Conservation (phyloP, 345 rosid species). For the Ricinus communis region DNA sequence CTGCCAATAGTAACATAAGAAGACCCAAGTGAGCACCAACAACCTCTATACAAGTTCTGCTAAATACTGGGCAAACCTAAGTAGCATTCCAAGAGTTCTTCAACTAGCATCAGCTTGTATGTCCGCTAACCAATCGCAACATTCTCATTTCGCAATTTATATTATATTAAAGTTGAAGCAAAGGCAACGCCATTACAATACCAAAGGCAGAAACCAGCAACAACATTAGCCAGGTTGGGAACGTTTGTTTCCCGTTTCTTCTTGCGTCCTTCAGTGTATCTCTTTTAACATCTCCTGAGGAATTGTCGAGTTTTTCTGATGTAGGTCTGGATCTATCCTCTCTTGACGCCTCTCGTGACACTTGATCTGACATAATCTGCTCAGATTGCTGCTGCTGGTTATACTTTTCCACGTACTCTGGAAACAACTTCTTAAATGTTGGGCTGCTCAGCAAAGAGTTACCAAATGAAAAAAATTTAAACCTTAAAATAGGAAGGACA, state of each 20-base stretch:
- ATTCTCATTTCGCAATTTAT: slow-evolving; percentile 10
- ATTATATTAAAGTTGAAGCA: slow-evolving; percentile 73
- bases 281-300: slow-evolving; percentile 35
- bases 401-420: slow-evolving; percentile 82
- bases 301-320: slow-evolving; percentile 35
- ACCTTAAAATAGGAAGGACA: background rate
- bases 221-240: slow-evolving; percentile 86
- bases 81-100: slow-evolving; percentile 10
- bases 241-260: slow-evolving; percentile 58
- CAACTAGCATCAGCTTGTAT: slow-evolving; percentile 13
- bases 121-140: slow-evolving; percentile 24
- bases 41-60: slow-evolving; percentile 34
- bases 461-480: background rate
- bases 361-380: slow-evolving; percentile 46
- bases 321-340: slow-evolving; percentile 34
- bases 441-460: slow-evolving; percentile 46
- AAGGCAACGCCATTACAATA: slow-evolving; percentile 91
- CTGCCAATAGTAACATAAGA: slow-evolving; percentile 22
- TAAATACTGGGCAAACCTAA: slow-evolving; percentile 22
- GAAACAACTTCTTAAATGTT: slow-evolving; percentile 84
- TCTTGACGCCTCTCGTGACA: slow-evolving; percentile 37
- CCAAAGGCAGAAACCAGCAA: slow-evolving; percentile 86
- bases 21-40: slow-evolving; percentile 17
- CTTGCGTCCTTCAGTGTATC: slow-evolving; percentile 30
- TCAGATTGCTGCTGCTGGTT: slow-evolving; percentile 60